Percentiles rank a stretch among this genome's conserved stretches.
Evolutionary conservation across 2,329 filamentous ascomycete genomes (phyloP).

Genomic region (Berkeleyomyces basicola): DNA sequence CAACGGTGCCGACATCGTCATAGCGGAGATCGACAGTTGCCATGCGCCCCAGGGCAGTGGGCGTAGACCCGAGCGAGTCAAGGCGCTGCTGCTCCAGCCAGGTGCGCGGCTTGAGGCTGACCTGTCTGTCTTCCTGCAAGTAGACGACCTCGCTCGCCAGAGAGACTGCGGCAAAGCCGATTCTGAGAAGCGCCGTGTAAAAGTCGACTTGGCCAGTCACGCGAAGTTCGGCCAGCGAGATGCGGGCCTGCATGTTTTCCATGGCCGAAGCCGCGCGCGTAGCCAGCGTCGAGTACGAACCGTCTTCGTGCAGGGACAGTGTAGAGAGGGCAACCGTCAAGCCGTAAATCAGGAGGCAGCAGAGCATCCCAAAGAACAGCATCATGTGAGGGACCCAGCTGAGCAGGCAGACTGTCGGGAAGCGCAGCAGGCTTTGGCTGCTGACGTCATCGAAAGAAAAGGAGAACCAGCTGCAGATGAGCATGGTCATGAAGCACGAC

Average conservation of each 20-base stretch:
- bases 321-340: constrained; percentile 64
- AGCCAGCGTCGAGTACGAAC: background rate
- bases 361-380: constrained; percentile 59
- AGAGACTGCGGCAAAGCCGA: constrained; percentile 76
- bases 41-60: constrained; percentile 33
- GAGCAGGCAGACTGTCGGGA: constrained; percentile 87
- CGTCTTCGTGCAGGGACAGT: constrained; percentile 13
- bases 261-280: constrained; percentile 39
- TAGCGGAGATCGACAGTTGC: constrained; percentile 31
- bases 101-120: constrained; percentile 59
- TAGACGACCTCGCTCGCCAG: constrained; percentile 94
- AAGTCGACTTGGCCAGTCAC: constrained; percentile 86
- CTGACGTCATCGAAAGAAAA: constrained; percentile 44
- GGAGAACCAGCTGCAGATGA: constrained; percentile 56
- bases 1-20: constrained; percentile 37
- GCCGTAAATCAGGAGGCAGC: constrained; percentile 62
- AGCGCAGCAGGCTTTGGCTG: constrained; percentile 56
- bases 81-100: constrained; percentile 86
- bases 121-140: constrained; percentile 68
- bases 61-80: constrained; percentile 51
- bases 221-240: constrained; percentile 64
- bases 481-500: constrained; percentile 71
- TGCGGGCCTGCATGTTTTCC: constrained; percentile 80
- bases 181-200: constrained; percentile 73
- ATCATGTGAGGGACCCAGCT: constrained; percentile 91